Evolutionary conservation across 495 filamentous ascomycete species (phyloP).

Genomic region (Hypoxylon fuscum): DNA sequence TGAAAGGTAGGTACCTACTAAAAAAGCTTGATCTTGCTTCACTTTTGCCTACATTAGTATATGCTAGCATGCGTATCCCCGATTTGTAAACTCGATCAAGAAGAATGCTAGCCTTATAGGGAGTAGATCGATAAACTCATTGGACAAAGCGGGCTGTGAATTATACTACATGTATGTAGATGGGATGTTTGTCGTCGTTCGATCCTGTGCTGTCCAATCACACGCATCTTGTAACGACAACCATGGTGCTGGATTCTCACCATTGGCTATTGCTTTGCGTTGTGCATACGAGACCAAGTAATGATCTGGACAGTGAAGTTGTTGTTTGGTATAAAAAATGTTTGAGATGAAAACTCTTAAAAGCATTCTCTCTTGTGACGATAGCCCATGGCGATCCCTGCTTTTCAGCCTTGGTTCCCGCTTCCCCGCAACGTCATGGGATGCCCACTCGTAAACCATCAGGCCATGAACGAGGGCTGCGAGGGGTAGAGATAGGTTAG

Average conservation of each 20-base stretch:
- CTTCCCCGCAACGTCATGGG: conserved; percentile 33
- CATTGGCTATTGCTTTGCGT: too few relatives aligned
- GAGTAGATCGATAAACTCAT: too few relatives aligned
- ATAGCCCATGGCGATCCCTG: conserved; percentile 13
- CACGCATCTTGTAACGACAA: background rate
- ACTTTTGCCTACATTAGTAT: conserved; percentile 1
- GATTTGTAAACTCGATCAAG: background rate
- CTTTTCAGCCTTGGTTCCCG: conserved; percentile 22
- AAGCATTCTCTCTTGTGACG: too few relatives aligned
- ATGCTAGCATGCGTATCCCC: background rate
- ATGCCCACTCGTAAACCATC: conserved; percentile 27
- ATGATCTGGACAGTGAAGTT: too few relatives aligned
- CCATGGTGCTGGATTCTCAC: too few relatives aligned
- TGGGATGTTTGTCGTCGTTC: too few relatives aligned
- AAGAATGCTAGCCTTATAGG: background rate
- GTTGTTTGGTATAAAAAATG: too few relatives aligned
- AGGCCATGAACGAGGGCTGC: conserved; percentile 33
- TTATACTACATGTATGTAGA: too few relatives aligned
- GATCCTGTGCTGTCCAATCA: background rate
- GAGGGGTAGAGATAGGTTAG: conserved; percentile 12
- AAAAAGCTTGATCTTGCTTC: conserved; percentile 14
- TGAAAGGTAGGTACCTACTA: too few relatives aligned
- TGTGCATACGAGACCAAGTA: too few relatives aligned
- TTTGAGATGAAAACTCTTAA: too few relatives aligned
- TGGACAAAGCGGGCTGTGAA: too few relatives aligned